A percentile compares a stretch with the other conserved stretches of the same genome.
Conservation (phyloP, 805 yeast genomes). For the Henningerozyma blattae region DNA sequence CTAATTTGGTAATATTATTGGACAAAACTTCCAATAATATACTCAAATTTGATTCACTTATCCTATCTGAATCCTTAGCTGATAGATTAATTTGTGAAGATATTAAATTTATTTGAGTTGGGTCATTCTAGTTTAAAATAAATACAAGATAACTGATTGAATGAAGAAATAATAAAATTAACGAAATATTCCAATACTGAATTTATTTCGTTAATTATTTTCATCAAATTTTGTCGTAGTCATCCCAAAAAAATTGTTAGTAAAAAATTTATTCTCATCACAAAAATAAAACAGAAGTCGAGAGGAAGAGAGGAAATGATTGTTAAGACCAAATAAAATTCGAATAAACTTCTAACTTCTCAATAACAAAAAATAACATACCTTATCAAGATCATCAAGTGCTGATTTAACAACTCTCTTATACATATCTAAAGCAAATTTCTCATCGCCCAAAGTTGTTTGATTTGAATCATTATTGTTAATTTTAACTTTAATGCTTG, state of each 20-base stretch:
- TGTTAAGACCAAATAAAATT: too few relatives aligned
- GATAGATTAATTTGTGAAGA: constrained; percentile 50
- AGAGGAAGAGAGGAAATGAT: background rate
- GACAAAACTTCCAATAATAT: constrained; percentile 47
- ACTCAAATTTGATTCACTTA: constrained; percentile 39
- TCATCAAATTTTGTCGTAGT: too few relatives aligned
- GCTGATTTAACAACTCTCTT: constrained; percentile 49
- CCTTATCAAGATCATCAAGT: constrained; percentile 53
- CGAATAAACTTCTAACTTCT: too few relatives aligned
- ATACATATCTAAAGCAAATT: constrained; percentile 27
- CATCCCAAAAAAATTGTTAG: too few relatives aligned
- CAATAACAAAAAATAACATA: constrained; percentile 25
- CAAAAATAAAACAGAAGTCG: too few relatives aligned
- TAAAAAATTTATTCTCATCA: too few relatives aligned
- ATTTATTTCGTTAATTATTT: background rate
- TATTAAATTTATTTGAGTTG: constrained; percentile 43
- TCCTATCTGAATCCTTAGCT: constrained; percentile 37
- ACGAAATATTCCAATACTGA: background rate
- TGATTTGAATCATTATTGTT: constrained; percentile 4
- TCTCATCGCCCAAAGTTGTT: constrained; percentile 8
- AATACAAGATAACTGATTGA: too few relatives aligned
- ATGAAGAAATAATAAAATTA: too few relatives aligned
- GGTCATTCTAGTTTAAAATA: constrained; percentile 29
- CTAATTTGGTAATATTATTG: constrained; percentile 56
- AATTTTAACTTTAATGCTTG: too few relatives aligned